Evolutionary conservation across 306 rosid species (phyloP).

Genomic region (Arachis hypogaea): DNA sequence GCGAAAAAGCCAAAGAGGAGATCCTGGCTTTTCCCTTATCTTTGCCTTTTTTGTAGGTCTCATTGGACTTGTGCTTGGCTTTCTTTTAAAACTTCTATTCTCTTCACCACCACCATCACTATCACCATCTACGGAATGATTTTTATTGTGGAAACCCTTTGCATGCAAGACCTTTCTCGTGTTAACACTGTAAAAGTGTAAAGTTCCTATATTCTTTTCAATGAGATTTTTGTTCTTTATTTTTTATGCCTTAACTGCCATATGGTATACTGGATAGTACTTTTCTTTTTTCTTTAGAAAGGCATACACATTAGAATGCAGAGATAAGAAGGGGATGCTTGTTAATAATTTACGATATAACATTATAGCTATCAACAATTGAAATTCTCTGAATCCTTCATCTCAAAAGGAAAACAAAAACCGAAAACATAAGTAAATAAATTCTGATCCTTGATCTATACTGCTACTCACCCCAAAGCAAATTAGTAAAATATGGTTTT

Average conservation of each 20-base stretch:
- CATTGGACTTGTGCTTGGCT: conserved; percentile 82
- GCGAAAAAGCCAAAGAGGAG: conserved; percentile 60
- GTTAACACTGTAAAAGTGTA: conserved; percentile 42
- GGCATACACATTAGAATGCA: background rate
- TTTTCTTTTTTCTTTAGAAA: background rate
- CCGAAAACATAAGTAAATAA: too few relatives aligned
- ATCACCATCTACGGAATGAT: conserved; percentile 53
- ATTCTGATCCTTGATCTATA: too few relatives aligned
- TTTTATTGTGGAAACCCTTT: conserved; percentile 30
- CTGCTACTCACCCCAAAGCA: too few relatives aligned
- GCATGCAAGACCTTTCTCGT: conserved; percentile 32
- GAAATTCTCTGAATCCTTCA: background rate
- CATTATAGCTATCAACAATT: background rate
- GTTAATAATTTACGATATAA: conserved; percentile 1
- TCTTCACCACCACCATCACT: conserved; percentile 45
- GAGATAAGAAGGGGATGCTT: background rate
- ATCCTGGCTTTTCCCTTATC: conserved; percentile 73
- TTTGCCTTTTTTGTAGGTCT: conserved; percentile 77
- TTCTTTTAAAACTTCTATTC: conserved; percentile 70
- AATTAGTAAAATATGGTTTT: too few relatives aligned
- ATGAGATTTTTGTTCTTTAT: conserved; percentile 34
- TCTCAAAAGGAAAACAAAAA: too few relatives aligned
- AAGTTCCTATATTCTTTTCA: conserved; percentile 41
- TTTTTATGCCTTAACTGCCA: background rate
- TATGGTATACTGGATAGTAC: background rate